Evolutionary conservation across 257 asterid species (phyloP), one percentile per base, ranked within the genome.

Genomic region (Primulina eburnea): DNA sequence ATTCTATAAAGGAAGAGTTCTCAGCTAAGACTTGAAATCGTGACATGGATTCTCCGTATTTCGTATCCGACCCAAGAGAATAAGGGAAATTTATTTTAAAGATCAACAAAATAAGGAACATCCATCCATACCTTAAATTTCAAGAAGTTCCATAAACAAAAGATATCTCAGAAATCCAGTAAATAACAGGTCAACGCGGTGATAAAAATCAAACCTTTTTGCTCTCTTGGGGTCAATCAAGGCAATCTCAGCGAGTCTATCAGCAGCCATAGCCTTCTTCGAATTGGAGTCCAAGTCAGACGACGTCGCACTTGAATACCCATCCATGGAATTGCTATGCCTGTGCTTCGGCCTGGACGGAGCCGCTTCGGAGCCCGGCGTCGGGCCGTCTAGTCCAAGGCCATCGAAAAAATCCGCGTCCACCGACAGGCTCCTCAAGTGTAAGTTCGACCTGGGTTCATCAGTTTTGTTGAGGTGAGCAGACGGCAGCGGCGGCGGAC

Each of bases 151-250:
- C 14, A 16, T 0, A n/a, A 8, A 1, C 2, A 56, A 38, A 4
- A 32, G 4, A 43, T 47, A 40, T 17, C 26, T n/a, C 26, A 6
- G 20, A 32, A 67, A 6, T n/a, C 32, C 47, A 76, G 16, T 28
- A 68, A 69, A 32, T 9, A 34, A 11, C 12, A 57, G 74, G 60
- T 3, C 75, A 82, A 79, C 71, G 69, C 56, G 6, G 10, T 1
- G 8, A n/a, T 64, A 69, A 72, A 76, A 37, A 61, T 64, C 32
- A 58, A 73, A 90, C 99, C 99, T 89, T 74, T 93, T 93, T 1
- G 99, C 99, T 77, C 95, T 85, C 78, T 86, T 93, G 30, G 99
- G 99, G 84, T 93, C 97, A 70, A 90, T 80, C 80, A 88, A 67
- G 0, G 97, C 82, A 28, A 93, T 92, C 81, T 93, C 97, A 14